Base-by-base conservation (phyloP, 2,329 filamentous ascomycete species). In the Monilinia laxa region DNA sequence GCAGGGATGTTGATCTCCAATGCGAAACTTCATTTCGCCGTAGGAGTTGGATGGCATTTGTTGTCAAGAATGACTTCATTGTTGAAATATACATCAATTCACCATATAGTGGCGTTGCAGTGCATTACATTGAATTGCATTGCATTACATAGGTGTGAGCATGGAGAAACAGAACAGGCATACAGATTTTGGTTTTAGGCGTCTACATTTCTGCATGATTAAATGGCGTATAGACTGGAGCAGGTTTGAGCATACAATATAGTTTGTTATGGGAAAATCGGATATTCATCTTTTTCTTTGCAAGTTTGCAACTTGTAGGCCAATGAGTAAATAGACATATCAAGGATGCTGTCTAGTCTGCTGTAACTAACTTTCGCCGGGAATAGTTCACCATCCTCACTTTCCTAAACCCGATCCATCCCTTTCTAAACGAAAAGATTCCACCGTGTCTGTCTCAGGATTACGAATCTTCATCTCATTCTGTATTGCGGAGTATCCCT, bases 51-150 rank as follows among this genome's bases (percentile, higher is more conserved):
- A 49, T 35, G 25, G 23, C 20, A 23, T 35, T 59, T 59, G 42
- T 49, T 35, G 25, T 35, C 18, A n/a, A 59, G 31, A 16, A 49
- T 18, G 3, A 12, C 25, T 49, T 7, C 6, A 35, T 49, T 47
- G 20, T 35, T 14, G 42, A 49, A 35, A 47, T n/a, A 47, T 10
- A 59, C 57, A 45, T 20, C 35, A 23, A 49, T 35, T 18, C 49
- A 35, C 20, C 20, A 47, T 49, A 35, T 31, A 49, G 14, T 59
- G 56, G 40, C 56, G 42, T 58, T 59, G 40, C 56, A 58, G 28
- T 45, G 42, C 42, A 47, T 7, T 14, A 16, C 42, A 10, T 23
- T 28, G 28, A 28, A 28, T 28, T 18, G 42, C 25, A 47, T 23
- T 49, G 42, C 25, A 47, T 23, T 49, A 28, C 42, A 60, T 49